Percentiles rank a stretch among this genome's conserved stretches.
These are phyloP conservation scores for Mycena metata DNA, from an alignment of 768 basidiomycete species.

Conservation along the genomic window DNA sequence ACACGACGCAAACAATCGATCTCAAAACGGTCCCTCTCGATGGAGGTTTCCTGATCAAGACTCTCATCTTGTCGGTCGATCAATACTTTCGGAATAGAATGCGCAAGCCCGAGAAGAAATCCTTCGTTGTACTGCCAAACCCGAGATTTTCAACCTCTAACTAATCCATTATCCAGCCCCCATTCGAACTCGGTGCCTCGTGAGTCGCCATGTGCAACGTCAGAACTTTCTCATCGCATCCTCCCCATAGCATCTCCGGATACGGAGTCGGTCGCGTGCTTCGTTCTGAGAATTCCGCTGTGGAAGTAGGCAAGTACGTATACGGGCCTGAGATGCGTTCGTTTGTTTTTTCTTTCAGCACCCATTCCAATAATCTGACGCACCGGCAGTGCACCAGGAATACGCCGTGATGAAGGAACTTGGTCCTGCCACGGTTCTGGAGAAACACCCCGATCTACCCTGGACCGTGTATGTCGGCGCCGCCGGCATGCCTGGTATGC, in stretches of 20 bases:
- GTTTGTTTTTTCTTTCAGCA: background rate
- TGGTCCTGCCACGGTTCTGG: background rate
- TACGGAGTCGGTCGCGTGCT: slow-evolving; percentile 60
- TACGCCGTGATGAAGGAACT: slow-evolving; percentile 2
- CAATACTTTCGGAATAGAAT: slow-evolving; percentile 58
- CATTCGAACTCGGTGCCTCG: slow-evolving; percentile 53
- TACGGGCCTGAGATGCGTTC: slow-evolving; percentile 45
- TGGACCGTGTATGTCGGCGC: slow-evolving; percentile 57
- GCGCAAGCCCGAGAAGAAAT: slow-evolving; percentile 46
- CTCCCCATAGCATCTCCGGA: slow-evolving; percentile 42
- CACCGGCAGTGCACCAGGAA: slow-evolving; percentile 11
- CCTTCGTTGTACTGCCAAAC: slow-evolving; percentile 42
- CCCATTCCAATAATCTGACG: background rate
- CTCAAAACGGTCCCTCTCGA: slow-evolving; percentile 58
- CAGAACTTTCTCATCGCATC: background rate
- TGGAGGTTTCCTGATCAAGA: slow-evolving; percentile 65
- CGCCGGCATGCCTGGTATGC: slow-evolving; percentile 65
- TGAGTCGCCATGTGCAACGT: slow-evolving; percentile 35
- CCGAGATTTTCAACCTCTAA: no score
- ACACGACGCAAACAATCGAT: slow-evolving; percentile 62
- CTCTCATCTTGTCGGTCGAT: slow-evolving; percentile 58
- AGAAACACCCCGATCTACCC: slow-evolving; percentile 2
- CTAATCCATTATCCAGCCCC: slow-evolving; percentile 32
- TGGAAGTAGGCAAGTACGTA: slow-evolving; percentile 57
- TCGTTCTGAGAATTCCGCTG: slow-evolving; percentile 52